These are phyloP conservation scores for Microglena sp. DNA, from an alignment of 139 green algal species.

Conservation along the genomic window DNA sequence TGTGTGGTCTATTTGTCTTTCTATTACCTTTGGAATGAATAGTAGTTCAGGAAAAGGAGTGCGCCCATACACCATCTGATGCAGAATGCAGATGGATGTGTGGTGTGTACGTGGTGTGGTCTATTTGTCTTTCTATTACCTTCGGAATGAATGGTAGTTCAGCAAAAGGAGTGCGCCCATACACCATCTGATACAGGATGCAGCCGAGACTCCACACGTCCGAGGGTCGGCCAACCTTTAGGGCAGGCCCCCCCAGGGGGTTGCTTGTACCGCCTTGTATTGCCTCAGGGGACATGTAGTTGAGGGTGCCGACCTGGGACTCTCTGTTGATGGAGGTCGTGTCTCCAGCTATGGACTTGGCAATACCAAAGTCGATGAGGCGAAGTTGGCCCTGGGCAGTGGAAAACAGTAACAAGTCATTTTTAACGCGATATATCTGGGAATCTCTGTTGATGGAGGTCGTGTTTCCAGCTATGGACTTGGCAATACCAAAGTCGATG, in stretches of 20 bases:
- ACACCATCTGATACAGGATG: conserved; percentile 97
- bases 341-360: conserved; percentile 81
- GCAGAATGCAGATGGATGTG: not conserved
- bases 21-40: conserved; percentile 95
- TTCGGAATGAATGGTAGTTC: not conserved
- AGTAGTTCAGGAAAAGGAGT: conserved; percentile 69
- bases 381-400: conserved; percentile 92
- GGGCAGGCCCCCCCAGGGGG: conserved; percentile 52
- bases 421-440: too few relatives aligned
- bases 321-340: conserved; percentile 88
- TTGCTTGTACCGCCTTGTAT: conserved; percentile 74
- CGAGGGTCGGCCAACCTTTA: conserved; percentile 71
- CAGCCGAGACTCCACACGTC: conserved; percentile 91
- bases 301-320: conserved; percentile 88
- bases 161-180: conserved; percentile 60
- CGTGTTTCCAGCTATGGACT: conserved; percentile 81
- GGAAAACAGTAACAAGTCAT: too few relatives aligned
- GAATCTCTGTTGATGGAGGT: conserved; percentile 87
- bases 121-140: not conserved
- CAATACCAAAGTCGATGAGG: conserved; percentile 98
- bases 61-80: conserved; percentile 61
- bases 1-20: not conserved
- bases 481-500: conserved; percentile 98
- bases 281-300: conserved; percentile 97
- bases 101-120: not conserved